Percentiles rank a stretch among this genome's conserved stretches.
Evolutionary conservation across 208 protist species (phyloP).

Genomic region (Herpetomonas tarakana): DNA sequence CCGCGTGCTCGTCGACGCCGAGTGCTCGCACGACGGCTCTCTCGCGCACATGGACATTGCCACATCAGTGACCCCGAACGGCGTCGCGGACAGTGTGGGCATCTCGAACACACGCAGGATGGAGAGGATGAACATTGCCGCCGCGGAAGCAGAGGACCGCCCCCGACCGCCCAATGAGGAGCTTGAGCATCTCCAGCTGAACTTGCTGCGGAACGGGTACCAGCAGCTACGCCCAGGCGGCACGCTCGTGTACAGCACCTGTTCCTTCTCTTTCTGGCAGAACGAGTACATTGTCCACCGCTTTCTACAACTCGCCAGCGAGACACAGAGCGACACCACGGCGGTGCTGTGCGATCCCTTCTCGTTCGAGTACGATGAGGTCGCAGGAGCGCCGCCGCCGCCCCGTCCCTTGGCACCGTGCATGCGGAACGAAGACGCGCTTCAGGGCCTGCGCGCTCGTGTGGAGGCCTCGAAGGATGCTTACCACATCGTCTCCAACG

Average conservation of each 20-base stretch:
- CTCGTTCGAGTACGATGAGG: not conserved
- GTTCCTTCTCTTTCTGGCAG: constrained; percentile 87
- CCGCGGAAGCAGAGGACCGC: not conserved
- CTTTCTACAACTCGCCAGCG: constrained; percentile 44
- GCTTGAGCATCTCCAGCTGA: constrained; percentile 54
- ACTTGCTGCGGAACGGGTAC: constrained; percentile 75
- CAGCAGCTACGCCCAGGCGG: constrained; percentile 68
- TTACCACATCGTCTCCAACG: constrained; percentile 5
- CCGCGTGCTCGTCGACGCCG: constrained; percentile 84
- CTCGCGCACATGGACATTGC: constrained; percentile 60
- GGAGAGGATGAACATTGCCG: constrained; percentile 47
- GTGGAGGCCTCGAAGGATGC: too few relatives aligned
- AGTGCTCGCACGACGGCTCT: constrained; percentile 91
- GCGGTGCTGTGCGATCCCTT: constrained; percentile 2
- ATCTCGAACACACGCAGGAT: constrained; percentile 69
- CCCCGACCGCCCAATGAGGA: not conserved
- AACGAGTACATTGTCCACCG: constrained; percentile 86
- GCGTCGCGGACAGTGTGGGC: constrained; percentile 5
- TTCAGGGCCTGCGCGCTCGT: too few relatives aligned
- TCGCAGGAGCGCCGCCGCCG: too few relatives aligned
- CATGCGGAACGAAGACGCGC: too few relatives aligned
- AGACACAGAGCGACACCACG: not conserved
- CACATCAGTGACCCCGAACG: constrained; percentile 4
- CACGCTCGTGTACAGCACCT: constrained; percentile 93
- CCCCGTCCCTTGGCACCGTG: too few relatives aligned